A percentile compares a stretch with the other conserved stretches of the same genome.
Conservation (phyloP, 768 basidiomycete genomes). For the Hygrocybe coccinea region DNA sequence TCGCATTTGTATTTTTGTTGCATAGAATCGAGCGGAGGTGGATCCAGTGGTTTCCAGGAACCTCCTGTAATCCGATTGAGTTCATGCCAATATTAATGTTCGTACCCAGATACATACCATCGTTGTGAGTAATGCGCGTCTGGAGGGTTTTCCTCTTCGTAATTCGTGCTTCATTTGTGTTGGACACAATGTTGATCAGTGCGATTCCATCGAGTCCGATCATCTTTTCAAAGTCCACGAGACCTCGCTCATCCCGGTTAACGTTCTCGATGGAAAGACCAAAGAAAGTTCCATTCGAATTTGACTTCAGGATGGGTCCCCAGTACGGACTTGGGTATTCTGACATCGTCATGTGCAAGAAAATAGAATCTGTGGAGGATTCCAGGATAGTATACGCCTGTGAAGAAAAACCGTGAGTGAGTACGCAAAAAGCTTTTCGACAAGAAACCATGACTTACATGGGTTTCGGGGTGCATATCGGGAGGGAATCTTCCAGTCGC, state of each 20-base stretch:
- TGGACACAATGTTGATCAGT: conserved; percentile 83
- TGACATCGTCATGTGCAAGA: conserved; percentile 94
- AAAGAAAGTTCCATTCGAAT: conserved; percentile 98
- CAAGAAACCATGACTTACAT: conserved; percentile 48
- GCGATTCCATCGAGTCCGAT: conserved; percentile 94
- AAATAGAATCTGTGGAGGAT: conserved; percentile 87
- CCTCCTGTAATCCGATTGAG: conserved; percentile 49
- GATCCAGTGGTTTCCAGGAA: conserved; percentile 77
- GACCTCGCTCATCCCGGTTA: conserved; percentile 84
- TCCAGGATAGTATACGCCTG: conserved; percentile 93
- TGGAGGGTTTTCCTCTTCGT: conserved; percentile 72
- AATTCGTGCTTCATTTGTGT: conserved; percentile 68
- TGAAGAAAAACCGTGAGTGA: conserved; percentile 23
- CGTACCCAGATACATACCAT: conserved; percentile 52
- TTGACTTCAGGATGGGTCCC: conserved; percentile 92
- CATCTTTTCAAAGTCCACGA: conserved; percentile 98
- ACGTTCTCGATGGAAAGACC: conserved; percentile 80
- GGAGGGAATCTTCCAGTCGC: conserved; percentile 88
- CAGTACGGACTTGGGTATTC: conserved; percentile 67
- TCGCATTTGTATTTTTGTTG: conserved; percentile 68
- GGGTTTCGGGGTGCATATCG: conserved; percentile 81
- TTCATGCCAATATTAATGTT: neutral
- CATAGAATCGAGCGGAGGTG: conserved; percentile 72
- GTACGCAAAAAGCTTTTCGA: neutral
- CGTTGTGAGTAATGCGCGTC: conserved; percentile 92